Conservation (phyloP, 192 early-diverging fungal species). For the Kappamyces sp. region DNA sequence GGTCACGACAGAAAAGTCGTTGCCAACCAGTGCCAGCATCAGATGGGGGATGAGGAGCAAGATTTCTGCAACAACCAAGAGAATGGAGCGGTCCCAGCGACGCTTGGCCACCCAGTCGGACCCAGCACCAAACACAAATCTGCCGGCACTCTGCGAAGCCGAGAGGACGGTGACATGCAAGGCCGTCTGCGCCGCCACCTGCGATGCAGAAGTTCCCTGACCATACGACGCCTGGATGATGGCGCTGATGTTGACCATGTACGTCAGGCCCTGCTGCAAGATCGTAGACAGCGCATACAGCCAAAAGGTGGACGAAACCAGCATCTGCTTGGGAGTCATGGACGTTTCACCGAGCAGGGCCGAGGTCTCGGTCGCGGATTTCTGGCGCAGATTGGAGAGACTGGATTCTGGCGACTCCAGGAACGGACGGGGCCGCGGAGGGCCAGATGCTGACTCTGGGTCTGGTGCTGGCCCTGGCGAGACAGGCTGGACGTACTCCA, state of each 20-base stretch:
- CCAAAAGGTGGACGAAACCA: slow-evolving; percentile 26
- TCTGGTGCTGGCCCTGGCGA: no score
- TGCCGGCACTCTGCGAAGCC: slow-evolving; percentile 17
- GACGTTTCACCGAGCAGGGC: not conserved
- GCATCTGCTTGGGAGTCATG: slow-evolving; percentile 24
- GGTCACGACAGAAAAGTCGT: not conserved
- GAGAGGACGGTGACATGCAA: slow-evolving; percentile 31
- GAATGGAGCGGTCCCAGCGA: slow-evolving; percentile 16
- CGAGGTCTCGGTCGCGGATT: not conserved
- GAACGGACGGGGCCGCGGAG: no score
- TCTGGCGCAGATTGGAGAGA: no score
- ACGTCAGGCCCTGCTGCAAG: slow-evolving; percentile 25
- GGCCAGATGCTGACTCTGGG: no score
- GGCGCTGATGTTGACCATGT: slow-evolving; percentile 26
- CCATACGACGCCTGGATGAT: slow-evolving; percentile 15
- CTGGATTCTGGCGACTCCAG: no score
- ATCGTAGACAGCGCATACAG: slow-evolving; percentile 22
- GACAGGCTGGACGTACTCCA: not conserved
- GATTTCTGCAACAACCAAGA: slow-evolving; percentile 19
- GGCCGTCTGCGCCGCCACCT: slow-evolving; percentile 1
- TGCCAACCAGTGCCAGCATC: slow-evolving; percentile 4
- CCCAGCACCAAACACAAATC: slow-evolving; percentile 12
- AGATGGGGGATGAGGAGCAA: slow-evolving; percentile 8
- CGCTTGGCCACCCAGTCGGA: slow-evolving; percentile 15
- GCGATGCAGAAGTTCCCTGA: not conserved